Evolutionary conservation across 1,284 basidiomycete species (phyloP), one percentile per base, ranked within the genome.

Genomic region (Macrocystidia cucumis): DNA sequence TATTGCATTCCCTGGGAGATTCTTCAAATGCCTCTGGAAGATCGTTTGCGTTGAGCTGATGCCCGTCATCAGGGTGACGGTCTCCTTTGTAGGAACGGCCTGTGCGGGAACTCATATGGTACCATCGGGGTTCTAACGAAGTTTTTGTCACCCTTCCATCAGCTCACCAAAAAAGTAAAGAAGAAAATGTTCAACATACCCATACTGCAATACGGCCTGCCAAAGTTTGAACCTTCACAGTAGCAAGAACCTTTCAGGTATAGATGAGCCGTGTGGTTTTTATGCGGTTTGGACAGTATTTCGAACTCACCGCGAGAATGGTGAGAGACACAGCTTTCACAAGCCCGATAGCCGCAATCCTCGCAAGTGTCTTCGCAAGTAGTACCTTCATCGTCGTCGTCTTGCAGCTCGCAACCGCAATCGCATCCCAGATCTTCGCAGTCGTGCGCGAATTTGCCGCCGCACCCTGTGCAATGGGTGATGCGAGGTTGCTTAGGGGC

Each of bases 201-300:
- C 43, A 47, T 50, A 22, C 37, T 33, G 41, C 62, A 65, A 40
- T 65, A 63, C 9, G 40, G 41, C 21, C 49, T 37, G 9, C 60
- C 59, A 34, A 63, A 62, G 38, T 65, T 62, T 8, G 49, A 52
- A 32, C 52, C 51, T 7, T 48, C 48, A 44, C 62, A 63, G 38
- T 60, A 59, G 48, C 60, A 63, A 7, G 59, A 59, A n/a, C 60
- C 59, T 62, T n/a, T n/a, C n/a, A n/a, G n/a, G n/a, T n/a, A 35
- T 35, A 22, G 4, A 34, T 21, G 31, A n/a, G 21, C 11, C 2
- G 22, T 16, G 9, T 12, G 14, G 18, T 25, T n/a, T 4, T 13
- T 19, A 29, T n/a, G n/a, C 18, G 27, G 26, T 26, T 25, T 27
- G n/a, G 9, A 22, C 7, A 14, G n/a, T 21, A 45, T 25, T 25